Base-by-base conservation (phyloP, 345 rosid species). In the Arabidopsis suecica region DNA sequence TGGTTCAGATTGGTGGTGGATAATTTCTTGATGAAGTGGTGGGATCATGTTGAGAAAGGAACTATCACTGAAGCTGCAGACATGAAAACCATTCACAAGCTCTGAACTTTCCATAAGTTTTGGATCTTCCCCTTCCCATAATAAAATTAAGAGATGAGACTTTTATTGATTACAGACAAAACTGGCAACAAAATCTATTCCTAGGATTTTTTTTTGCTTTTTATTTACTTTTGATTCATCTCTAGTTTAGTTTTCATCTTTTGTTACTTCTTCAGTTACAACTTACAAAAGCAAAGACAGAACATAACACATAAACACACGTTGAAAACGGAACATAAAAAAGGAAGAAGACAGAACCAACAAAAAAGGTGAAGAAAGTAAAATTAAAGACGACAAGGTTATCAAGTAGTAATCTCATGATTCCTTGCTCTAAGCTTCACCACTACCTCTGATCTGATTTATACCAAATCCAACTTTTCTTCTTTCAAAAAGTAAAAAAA, bases 1-100 rank as follows among this genome's bases (percentile, higher is more conserved):
- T 92, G 97, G 99, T 95, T 92, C 84, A 88, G 97, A 79, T 82
- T 95, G n/a, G 89, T 92, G 0, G 97, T 89, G 22, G 98, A 95
- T 67, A 88, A 95, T 77, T 95, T 92, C 88, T 83, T 95, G 85
- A 87, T 90, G 81, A 87, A 87, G 61, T 92, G 97, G 98, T 95
- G 99, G 99, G 97, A 95, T 45, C 90, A 84, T 61, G 89, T 92
- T 1, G 89, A 92, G 80, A 84, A 85, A 57, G 93, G 97, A 66
- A 89, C 85, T 23, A 85, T 95, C 37, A 54, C 67, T 69, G 90
- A 89, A 71, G 93, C 71, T 22, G 82, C 44, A 23, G 95, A 90
- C 83, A 92, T 92, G 96, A 78, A 88, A 83, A 84, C 84, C 63
- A 88, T 92, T 74, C 97, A 95, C 87, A 88, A 84, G 79, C 80